Base-by-base conservation (phyloP, 768 basidiomycete genomes). In the Cystofilobasidium macerans region DNA sequence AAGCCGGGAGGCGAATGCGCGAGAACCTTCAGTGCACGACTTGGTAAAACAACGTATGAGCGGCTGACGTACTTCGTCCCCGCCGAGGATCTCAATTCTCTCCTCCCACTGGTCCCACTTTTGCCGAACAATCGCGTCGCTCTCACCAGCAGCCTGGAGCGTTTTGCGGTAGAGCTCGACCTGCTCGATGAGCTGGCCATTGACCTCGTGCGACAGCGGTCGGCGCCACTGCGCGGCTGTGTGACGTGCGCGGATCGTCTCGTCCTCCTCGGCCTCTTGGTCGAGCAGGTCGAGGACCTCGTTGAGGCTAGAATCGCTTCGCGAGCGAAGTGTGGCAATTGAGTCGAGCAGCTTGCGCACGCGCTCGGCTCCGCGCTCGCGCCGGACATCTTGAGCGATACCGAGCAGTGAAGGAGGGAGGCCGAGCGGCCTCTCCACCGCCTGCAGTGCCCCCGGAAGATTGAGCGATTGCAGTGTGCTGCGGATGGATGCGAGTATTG, bases 241-340 rank as follows among this genome's bases (percentile, higher is more conserved):
- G 56, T 75, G 70, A 26, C 71, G 63, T 8, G 69, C 57, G 75
- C 64, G 82, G 71, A 53, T 76, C 70, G 72, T 72, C 24, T 76
- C 73, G 64, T 78, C 75, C 45, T 74, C 73, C 18, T 86, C 86
- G 20, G 87, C 87, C 76, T 95, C 93, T 51, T 82, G 84, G 71
- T 94, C 91, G n/a, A 99, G 77, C 26, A 93, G 83, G 71, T 91
- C 90, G 79, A 91, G 53, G 71, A 89, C 93, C 80, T 95, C 89
- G 58, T 89, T 82, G 26, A 97, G 72, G 22, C 88, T 77, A 24
- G 79, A 76, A 63, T 79, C 76, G 72, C 87, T 84, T 28, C 83
- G 82, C 57, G 78, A 77, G 0, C 85, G 82, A 5, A 94, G 79
- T 61, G 81, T 79, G 62, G 85, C 79, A 0, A 92, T 82, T 71